phyloP scores from a whole-genome alignment of 1,284 basidiomycete genomes.

The Naganishia sp. region DNA sequence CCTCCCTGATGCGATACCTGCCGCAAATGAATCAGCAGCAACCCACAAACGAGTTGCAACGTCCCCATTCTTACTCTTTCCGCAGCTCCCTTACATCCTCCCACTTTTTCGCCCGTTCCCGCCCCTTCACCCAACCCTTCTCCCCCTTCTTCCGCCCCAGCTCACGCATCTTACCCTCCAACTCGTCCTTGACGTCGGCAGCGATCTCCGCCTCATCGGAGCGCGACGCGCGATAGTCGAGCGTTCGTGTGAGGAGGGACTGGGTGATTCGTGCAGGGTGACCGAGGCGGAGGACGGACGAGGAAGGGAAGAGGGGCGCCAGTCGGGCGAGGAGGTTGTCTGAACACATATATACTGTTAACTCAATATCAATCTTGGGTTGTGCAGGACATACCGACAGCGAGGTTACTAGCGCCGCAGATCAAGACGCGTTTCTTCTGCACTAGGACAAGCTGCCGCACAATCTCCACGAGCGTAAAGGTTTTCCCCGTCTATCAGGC shows the following conservation, averaged over 20 bases:
- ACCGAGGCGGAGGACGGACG: constrained; percentile 71
- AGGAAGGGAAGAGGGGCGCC: constrained; percentile 45
- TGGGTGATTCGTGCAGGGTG: constrained; percentile 91
- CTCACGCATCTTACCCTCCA: constrained; percentile 67
- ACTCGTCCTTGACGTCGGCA: constrained; percentile 79
- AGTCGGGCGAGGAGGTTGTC: constrained; percentile 88
- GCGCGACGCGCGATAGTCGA: constrained; percentile 80
- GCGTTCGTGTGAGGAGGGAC: constrained; percentile 71
- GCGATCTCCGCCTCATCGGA: constrained; percentile 78
- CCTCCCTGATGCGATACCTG: constrained; percentile 84
- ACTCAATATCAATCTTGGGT: neutral
- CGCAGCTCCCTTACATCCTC: constrained; percentile 83
- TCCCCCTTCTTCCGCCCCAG: constrained; percentile 76
- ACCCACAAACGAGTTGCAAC: neutral
- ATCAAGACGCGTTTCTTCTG: constrained; percentile 65
- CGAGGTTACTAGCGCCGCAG: constrained; percentile 87
- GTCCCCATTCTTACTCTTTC: constrained; percentile 68
- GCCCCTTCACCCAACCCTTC: constrained; percentile 61
- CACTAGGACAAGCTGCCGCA: constrained; percentile 64
- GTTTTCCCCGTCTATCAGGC: constrained; percentile 73
- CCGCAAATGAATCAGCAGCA: neutral
- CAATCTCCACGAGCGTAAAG: constrained; percentile 84
- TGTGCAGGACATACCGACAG: constrained; percentile 60
- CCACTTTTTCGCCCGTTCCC: constrained; percentile 84
- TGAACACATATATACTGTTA: constrained; percentile 32